Evolutionary conservation across 2,329 filamentous ascomycete genomes (phyloP).

Genomic region (Arthrobotrys pseudoclavata): DNA sequence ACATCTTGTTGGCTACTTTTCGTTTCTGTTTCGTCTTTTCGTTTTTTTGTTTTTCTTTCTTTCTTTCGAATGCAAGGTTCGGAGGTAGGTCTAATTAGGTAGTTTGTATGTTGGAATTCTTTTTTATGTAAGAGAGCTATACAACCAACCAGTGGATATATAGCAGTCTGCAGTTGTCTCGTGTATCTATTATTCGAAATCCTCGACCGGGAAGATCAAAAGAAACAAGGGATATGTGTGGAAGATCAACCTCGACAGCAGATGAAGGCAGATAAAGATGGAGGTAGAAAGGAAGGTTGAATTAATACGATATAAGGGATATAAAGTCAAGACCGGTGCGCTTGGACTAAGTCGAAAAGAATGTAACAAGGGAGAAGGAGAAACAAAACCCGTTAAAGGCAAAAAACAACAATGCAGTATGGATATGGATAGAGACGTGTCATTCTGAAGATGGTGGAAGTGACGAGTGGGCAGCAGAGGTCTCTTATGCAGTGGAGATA

Average conservation of each 20-base stretch:
- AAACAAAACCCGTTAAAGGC: slow-evolving; percentile 36
- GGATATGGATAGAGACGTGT: slow-evolving; percentile 40
- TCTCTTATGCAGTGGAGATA: slow-evolving; percentile 52
- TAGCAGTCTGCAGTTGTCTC: slow-evolving; percentile 15
- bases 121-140: background rate
- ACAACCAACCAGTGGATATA: slow-evolving; percentile 46
- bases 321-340: slow-evolving; percentile 34
- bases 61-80: background rate
- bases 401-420: slow-evolving; percentile 28
- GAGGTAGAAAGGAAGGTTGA: background rate
- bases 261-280: background rate
- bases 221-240: slow-evolving; percentile 1
- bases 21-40: background rate
- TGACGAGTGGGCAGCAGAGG: slow-evolving; percentile 52
- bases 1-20: slow-evolving; percentile 56
- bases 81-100: background rate
- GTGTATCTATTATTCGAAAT: slow-evolving; percentile 1
- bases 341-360: slow-evolving; percentile 35
- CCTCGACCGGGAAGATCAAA: slow-evolving; percentile 44
- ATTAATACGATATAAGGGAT: slow-evolving; percentile 23
- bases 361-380: slow-evolving; percentile 42
- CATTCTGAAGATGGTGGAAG: slow-evolving; percentile 37
- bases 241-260: slow-evolving; percentile 25
- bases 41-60: background rate
- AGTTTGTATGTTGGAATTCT: background rate